A percentile compares a stretch with the other conserved stretches of the same genome.
Conservation (phyloP, 2,329 filamentous ascomycete genomes). For the Arthroderma uncinatum region DNA sequence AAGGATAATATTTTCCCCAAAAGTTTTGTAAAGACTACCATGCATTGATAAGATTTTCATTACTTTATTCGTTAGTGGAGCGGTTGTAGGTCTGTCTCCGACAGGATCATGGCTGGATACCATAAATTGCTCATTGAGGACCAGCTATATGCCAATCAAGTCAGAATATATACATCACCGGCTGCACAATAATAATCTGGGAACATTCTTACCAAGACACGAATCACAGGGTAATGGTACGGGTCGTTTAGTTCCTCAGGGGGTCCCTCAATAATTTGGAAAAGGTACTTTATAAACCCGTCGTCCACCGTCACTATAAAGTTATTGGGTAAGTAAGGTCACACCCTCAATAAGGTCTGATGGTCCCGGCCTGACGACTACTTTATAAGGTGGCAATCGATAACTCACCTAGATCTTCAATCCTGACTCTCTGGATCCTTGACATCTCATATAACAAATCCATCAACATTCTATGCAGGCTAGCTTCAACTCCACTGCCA, state of each 20-base stretch:
- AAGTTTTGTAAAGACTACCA: slow-evolving; percentile 75
- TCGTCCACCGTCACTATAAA: slow-evolving; percentile 45
- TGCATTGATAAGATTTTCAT: slow-evolving; percentile 79
- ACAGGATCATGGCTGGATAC: slow-evolving; percentile 52
- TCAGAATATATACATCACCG: slow-evolving; percentile 38
- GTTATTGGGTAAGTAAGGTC: background rate
- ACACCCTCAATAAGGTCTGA: background rate
- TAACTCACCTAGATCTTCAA: slow-evolving; percentile 61
- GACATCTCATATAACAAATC: slow-evolving; percentile 96
- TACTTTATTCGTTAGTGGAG: slow-evolving; percentile 74
- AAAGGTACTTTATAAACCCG: slow-evolving; percentile 69
- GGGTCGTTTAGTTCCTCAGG: slow-evolving; percentile 83
- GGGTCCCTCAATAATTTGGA: slow-evolving; percentile 75
- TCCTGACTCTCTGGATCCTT: slow-evolving; percentile 68
- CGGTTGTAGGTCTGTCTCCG: slow-evolving; percentile 27
- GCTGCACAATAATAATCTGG: slow-evolving; percentile 14
- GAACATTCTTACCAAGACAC: slow-evolving; percentile 60
- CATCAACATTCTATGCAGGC: slow-evolving; percentile 68
- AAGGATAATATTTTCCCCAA: slow-evolving; percentile 94
- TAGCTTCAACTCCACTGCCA: slow-evolving; percentile 40
- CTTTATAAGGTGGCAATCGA: background rate
- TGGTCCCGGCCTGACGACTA: too few species aligned
- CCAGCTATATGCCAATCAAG: slow-evolving; percentile 49
- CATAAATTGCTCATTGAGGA: slow-evolving; percentile 98
- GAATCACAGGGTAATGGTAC: slow-evolving; percentile 90